Evolutionary conservation across 2,329 filamentous ascomycete genomes (phyloP), one percentile per base, ranked within the genome.

Genomic region (Penicillium sp.): DNA sequence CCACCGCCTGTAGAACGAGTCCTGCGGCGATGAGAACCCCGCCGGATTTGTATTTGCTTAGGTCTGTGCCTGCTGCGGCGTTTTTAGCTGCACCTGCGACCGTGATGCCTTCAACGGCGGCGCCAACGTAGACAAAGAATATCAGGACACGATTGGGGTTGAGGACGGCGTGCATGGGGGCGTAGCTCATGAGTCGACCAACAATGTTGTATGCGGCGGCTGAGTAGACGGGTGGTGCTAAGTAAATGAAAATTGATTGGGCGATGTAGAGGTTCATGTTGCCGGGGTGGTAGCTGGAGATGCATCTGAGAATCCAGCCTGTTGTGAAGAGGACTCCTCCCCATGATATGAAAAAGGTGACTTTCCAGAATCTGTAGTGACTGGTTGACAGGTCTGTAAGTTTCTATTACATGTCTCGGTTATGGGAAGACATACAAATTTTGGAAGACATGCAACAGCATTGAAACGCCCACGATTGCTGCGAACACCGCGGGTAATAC

Each of bases 121-220:
- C 71, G 14, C 74, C 72, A 5, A 75, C 61, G 44, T 74, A 73
- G 52, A 76, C 57, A 61, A 76, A 76, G 49, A 71, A 63, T 45
- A 67, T 67, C 5, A 73, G 56, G n/a, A 75, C 69, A 1, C 71
- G 70, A 47, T 65, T 61, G 19, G 74, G 74, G 47, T 75, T 68
- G 8, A 76, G 59, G 2, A 73, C 66, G n/a, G 74, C 66, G 48
- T 75, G 70, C 70, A 73, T 73, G 3, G 73, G 74, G 7, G 75
- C 61, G 55, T 76, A 76, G 58, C 70, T 65, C 70, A 75, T 69
- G 10, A 76, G 58, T 26, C 73, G 66, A 7, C 71, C 73, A 33
- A 76, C 63, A 24, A 75, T 60, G 52, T 71, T 73, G 57, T 76
- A 76, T 37, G 72, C 73, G 4, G 72, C 65, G 19, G 73, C 74